phyloP scores from a whole-genome alignment of 495 filamentous ascomycete genomes.

The Tuber aestivum region DNA sequence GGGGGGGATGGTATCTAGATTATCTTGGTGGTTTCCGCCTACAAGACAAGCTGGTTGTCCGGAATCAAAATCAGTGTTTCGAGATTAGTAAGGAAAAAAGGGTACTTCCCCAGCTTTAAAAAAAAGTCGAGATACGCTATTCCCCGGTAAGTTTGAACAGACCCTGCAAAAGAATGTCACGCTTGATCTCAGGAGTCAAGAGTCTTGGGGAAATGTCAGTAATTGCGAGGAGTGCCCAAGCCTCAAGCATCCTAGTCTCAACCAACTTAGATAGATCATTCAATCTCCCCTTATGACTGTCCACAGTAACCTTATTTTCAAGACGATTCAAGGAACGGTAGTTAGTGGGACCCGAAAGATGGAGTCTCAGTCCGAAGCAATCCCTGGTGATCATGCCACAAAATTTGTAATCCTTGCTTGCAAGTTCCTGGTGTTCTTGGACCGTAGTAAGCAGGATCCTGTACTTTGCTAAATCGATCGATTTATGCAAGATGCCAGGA shows the following conservation, averaged over 20 bases:
- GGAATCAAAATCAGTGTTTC: neutral
- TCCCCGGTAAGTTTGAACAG: slow-evolving; percentile 12
- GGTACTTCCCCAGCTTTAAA: neutral
- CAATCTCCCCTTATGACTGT: slow-evolving; percentile 15
- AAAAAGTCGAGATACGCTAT: neutral
- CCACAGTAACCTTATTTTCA: slow-evolving; percentile 10
- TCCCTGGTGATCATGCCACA: slow-evolving; percentile 20
- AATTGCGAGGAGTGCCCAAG: slow-evolving; percentile 23
- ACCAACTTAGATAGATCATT: slow-evolving; percentile 24
- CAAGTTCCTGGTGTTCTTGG: slow-evolving; percentile 18
- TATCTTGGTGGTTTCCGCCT: neutral
- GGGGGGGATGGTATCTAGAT: neutral
- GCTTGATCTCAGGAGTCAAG: slow-evolving; percentile 9
- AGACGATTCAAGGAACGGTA: slow-evolving; percentile 12
- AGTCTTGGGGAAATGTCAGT: slow-evolving; percentile 10
- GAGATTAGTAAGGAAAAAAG: neutral
- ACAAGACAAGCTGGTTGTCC: neutral
- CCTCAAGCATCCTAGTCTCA: slow-evolving; percentile 31
- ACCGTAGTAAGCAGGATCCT: slow-evolving; percentile 14
- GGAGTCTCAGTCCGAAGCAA: slow-evolving; percentile 18
- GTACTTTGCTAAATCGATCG: slow-evolving; percentile 26
- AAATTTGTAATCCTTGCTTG: slow-evolving; percentile 23
- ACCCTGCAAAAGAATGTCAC: slow-evolving; percentile 17
- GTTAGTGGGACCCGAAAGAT: slow-evolving; percentile 22
- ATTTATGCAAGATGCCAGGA: slow-evolving; percentile 11